Evolutionary conservation across 371 early-diverging fungal genomes (phyloP), one percentile per base, ranked within the genome.

Genomic region (Lichtheimia hyalospora): DNA sequence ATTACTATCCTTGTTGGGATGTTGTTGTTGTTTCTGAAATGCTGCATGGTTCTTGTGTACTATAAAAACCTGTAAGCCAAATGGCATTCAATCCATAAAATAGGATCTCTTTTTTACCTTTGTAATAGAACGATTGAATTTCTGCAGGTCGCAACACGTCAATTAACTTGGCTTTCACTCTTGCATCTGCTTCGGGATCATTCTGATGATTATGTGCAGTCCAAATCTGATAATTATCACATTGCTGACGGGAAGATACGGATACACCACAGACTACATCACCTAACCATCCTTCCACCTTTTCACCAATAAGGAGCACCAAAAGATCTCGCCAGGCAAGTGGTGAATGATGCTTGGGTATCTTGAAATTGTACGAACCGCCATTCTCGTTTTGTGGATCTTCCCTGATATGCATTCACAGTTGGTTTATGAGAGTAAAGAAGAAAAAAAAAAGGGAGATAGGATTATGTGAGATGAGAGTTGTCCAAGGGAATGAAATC

Each of bases 381-480:
- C 93, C 93, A 57, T 87, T 77, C 62, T 84, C 84, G 72, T 92
- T 92, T 54, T 67, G 73, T 43, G 84, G 83, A 71, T 92, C 93
- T 70, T 92, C 93, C 75, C 74, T 74, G 52, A 21, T 43, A 24
- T 54, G 16, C 7, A 54, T 39, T 34, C 34, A 54, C 49, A 34
- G 28, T n/a, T 25, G 20, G 21, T 51, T 41, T 18, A 28, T 20
- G 23, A 54, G 13, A 34, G n/a, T n/a, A n/a, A n/a, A n/a, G n/a
- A 4, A 8, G 24, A 27, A 15, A 49, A 23, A 23, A 49, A 12
- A 8, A 8, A 34, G 34, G 10, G 34, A 34, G 34, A 34, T 34
- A 34, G 34, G 34, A 34, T 34, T 1, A 34, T 34, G 34, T 34
- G 34, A 34, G 34, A 34, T 34, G 34, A 34, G 10, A 6, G 34